A percentile compares a stretch with the other conserved stretches of the same genome.
Conservation (phyloP, 2,329 filamentous ascomycete genomes). For the Colletotrichum plurivorum region DNA sequence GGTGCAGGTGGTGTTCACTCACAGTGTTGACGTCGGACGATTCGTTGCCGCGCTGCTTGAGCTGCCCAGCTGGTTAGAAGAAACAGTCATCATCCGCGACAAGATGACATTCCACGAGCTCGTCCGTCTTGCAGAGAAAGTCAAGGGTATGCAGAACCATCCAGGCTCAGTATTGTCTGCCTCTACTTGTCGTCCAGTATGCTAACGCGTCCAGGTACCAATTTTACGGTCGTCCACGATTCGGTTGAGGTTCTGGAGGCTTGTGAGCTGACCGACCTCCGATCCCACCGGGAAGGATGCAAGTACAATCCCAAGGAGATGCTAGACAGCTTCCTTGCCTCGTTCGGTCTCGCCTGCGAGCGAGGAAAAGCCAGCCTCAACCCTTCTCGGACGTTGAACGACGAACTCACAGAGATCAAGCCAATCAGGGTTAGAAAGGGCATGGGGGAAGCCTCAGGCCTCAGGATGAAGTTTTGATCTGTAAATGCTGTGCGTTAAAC, state of each 20-base stretch:
- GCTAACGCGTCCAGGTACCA: background rate
- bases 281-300: constrained; percentile 31
- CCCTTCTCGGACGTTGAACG: background rate
- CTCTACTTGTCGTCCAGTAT: background rate
- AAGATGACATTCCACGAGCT: constrained; percentile 59
- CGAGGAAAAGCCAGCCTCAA: constrained; percentile 5
- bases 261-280: background rate
- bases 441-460: background rate
- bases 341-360: background rate
- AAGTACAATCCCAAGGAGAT: constrained; percentile 42
- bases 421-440: background rate
- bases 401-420: background rate
- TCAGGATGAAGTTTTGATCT: background rate
- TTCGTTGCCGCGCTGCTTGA: constrained; percentile 59
- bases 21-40: constrained; percentile 62
- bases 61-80: constrained; percentile 58
- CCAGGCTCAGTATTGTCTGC: too few species aligned
- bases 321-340: background rate
- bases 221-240: constrained; percentile 1
- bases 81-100: constrained; percentile 54
- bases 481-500: too few species aligned
- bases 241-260: background rate
- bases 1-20: constrained; percentile 59
- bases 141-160: background rate
- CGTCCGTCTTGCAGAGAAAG: constrained; percentile 48